phyloP scores from a whole-genome alignment of 2,329 filamentous ascomycete genomes.

The Mycocentrospora acerina region DNA sequence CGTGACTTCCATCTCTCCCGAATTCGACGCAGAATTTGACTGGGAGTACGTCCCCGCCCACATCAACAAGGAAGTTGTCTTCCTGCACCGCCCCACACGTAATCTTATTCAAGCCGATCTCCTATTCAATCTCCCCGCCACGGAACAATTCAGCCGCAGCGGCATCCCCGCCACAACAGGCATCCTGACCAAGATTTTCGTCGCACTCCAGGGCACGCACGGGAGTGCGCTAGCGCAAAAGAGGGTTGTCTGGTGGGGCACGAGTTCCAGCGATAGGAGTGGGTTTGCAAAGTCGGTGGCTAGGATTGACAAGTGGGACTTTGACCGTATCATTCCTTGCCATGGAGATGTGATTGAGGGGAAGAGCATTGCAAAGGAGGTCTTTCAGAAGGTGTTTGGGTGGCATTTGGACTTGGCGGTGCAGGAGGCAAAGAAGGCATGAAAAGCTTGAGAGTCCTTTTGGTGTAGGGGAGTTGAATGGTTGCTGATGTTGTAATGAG shows the following conservation, averaged over 20 bases:
- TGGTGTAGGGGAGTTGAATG: too few relatives aligned
- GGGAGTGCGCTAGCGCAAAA: slow-evolving; percentile 68
- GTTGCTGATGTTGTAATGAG: too few relatives aligned
- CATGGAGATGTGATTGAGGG: slow-evolving; percentile 87
- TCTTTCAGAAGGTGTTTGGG: slow-evolving; percentile 75
- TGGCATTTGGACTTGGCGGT: slow-evolving; percentile 68
- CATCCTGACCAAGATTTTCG: slow-evolving; percentile 60
- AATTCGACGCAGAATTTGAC: slow-evolving; percentile 86
- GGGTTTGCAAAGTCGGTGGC: slow-evolving; percentile 70
- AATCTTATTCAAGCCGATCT: slow-evolving; percentile 88
- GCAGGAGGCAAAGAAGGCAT: slow-evolving; percentile 10
- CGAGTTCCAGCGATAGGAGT: slow-evolving; percentile 61
- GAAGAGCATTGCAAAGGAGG: slow-evolving; percentile 65
- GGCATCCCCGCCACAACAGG: slow-evolving; percentile 58
- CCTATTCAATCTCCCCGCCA: slow-evolving; percentile 85
- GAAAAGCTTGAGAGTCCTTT: too few relatives aligned
- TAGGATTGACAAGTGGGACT: slow-evolving; percentile 78
- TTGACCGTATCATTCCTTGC: slow-evolving; percentile 82
- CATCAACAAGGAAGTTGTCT: slow-evolving; percentile 83
- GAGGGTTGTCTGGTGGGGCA: slow-evolving; percentile 78
- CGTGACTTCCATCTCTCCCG: slow-evolving; percentile 60
- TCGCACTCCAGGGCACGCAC: slow-evolving; percentile 59
- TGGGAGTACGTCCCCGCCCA: slow-evolving; percentile 79
- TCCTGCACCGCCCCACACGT: slow-evolving; percentile 75
- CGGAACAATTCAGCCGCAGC: slow-evolving; percentile 71